Conservation (phyloP, 2,329 filamentous ascomycete species). For the Zasmidium cellare region DNA sequence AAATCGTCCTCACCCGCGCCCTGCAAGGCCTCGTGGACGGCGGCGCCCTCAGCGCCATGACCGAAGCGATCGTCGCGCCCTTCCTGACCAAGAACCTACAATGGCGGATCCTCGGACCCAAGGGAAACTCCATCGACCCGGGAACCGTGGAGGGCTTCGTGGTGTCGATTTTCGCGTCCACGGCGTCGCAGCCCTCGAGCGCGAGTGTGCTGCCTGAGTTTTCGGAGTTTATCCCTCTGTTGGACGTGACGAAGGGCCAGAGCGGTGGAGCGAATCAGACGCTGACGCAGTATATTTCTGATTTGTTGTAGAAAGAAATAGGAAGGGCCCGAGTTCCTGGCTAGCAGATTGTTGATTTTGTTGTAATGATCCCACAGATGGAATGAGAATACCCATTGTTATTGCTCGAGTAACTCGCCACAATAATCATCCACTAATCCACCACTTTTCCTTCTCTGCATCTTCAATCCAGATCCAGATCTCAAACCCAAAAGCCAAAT, state of each 20-base stretch:
- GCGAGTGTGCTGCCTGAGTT: constrained; percentile 36
- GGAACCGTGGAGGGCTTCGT: constrained; percentile 39
- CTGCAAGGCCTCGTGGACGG: constrained; percentile 36
- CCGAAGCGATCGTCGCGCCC: constrained; percentile 27
- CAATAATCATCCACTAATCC: no score
- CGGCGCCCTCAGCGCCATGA: constrained; percentile 33
- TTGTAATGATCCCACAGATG: background rate
- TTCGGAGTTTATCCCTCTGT: constrained; percentile 29
- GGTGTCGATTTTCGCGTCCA: constrained; percentile 41
- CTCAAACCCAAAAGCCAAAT: no score
- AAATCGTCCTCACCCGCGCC: constrained; percentile 47
- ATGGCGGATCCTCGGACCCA: constrained; percentile 34
- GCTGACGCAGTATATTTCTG: background rate
- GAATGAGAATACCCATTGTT: background rate
- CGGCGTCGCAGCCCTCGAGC: constrained; percentile 34
- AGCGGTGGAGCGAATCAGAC: constrained; percentile 20
- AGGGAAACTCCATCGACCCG: constrained; percentile 34
- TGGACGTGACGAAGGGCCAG: constrained; percentile 22
- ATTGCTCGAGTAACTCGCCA: no score
- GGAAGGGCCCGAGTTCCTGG: no score
- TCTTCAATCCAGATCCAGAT: no score
- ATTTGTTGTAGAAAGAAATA: background rate
- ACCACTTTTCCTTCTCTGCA: no score
- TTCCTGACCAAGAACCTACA: constrained; percentile 35
- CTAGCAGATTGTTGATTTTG: background rate